Conservation (phyloP, 2,329 filamentous ascomycete species). For the Fusarium stilboides region DNA sequence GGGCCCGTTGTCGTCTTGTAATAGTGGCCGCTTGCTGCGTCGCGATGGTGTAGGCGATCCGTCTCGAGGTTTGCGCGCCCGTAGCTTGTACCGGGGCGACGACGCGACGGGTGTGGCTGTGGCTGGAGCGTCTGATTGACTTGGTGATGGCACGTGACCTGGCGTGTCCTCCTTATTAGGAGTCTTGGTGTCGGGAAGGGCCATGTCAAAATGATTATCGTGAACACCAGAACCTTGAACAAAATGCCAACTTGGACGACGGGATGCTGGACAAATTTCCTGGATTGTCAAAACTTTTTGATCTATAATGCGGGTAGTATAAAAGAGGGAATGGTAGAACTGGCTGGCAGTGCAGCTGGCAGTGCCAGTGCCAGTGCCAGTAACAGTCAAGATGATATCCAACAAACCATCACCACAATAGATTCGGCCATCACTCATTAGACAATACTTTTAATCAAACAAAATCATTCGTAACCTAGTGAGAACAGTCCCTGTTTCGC, state of each 20-base stretch:
- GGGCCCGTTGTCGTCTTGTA: conserved; percentile 26
- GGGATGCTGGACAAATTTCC: fast-evolving
- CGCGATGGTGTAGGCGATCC: conserved; percentile 42
- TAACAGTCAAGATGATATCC: not conserved
- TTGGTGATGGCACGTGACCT: conserved; percentile 37
- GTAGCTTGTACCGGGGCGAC: conserved; percentile 46
- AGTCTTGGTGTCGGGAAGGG: conserved; percentile 7
- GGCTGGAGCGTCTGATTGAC: conserved; percentile 29
- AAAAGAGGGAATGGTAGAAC: not conserved
- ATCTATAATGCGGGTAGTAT: not conserved
- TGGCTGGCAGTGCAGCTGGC: conserved; percentile 10
- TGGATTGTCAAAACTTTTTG: fast-evolving
- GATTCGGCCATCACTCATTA: too few relatives aligned
- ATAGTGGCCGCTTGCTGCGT: conserved; percentile 25
- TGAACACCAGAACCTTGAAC: not conserved
- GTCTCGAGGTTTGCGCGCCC: conserved; percentile 46
- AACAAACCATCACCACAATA: not conserved
- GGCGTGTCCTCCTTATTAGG: conserved; percentile 9
- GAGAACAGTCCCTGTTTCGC: conserved; percentile 6
- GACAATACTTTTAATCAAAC: not conserved
- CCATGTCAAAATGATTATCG: conserved; percentile 1
- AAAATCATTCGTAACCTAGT: not conserved
- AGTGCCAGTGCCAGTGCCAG: conserved; percentile 9
- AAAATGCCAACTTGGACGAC: not conserved
- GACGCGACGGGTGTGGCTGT: conserved; percentile 35